A percentile compares a stretch with the other conserved stretches of the same genome.
Conservation (phyloP, 176 grass and related monocot species). For the Oropetium thomaeum region DNA sequence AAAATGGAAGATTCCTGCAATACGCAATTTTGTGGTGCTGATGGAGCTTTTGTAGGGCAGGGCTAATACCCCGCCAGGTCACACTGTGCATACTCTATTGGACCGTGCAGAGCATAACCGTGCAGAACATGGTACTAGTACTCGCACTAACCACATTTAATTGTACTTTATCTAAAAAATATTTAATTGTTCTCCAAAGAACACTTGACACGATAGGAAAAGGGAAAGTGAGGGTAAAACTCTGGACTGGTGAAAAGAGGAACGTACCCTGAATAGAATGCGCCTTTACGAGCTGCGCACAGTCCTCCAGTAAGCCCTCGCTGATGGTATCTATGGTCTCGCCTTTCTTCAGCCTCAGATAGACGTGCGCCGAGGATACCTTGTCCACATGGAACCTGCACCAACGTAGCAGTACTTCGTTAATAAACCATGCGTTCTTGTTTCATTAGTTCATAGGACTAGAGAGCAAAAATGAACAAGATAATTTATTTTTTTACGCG, state of each 20-base stretch:
- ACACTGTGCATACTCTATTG: slow-evolving; percentile 5
- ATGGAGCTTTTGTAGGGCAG: slow-evolving; percentile 27
- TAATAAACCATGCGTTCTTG: no score
- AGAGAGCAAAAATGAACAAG: not conserved
- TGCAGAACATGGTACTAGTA: no score
- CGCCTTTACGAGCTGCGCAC: slow-evolving; percentile 89
- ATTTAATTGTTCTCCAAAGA: not conserved
- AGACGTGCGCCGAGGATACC: slow-evolving; percentile 97
- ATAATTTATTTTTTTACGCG: not conserved
- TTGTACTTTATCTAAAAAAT: no score
- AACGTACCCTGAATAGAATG: slow-evolving; percentile 88
- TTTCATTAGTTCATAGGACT: no score
- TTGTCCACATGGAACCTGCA: slow-evolving; percentile 98
- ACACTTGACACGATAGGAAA: not conserved
- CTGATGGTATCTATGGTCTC: slow-evolving; percentile 73
- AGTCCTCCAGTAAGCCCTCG: slow-evolving; percentile 84
- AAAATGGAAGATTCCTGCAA: slow-evolving; percentile 24
- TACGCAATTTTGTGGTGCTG: slow-evolving; percentile 25
- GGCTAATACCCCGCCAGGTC: slow-evolving; percentile 21
- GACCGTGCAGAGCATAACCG: not conserved
- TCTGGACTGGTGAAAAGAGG: not conserved
- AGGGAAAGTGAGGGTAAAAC: not conserved
- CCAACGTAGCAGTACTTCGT: no score
- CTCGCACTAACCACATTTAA: no score
- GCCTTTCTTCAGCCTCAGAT: slow-evolving; percentile 84